These are phyloP conservation scores for Breynia disticha DNA, from an alignment of 441 rosid genomes.

Conservation along the genomic window DNA sequence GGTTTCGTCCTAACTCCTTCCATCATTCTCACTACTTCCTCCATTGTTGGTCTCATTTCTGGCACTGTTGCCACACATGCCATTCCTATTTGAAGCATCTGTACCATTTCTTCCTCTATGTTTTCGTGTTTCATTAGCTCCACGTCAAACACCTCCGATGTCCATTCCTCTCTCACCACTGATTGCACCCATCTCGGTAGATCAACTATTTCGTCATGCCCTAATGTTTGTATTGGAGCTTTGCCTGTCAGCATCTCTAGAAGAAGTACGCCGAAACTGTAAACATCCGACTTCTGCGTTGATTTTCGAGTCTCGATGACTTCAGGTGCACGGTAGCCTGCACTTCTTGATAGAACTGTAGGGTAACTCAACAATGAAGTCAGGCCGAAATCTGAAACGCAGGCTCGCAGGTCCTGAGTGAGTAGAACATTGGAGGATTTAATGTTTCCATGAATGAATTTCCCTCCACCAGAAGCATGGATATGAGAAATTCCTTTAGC, in stretches of 20 bases:
- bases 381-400: conserved; percentile 65
- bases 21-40: conserved; percentile 51
- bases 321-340: conserved; percentile 87
- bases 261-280: conserved; percentile 84
- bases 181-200: conserved; percentile 91
- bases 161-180: conserved; percentile 94
- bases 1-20: conserved; percentile 39
- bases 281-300: conserved; percentile 67
- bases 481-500: conserved; percentile 67
- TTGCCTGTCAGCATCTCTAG: conserved; percentile 88
- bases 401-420: conserved; percentile 37
- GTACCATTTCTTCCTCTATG: conserved; percentile 93
- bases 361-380: conserved; percentile 52
- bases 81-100: conserved; percentile 90
- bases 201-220: conserved; percentile 63
- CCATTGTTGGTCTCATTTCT: conserved; percentile 69
- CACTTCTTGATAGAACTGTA: conserved; percentile 48
- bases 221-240: conserved; percentile 50
- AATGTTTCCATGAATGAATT: conserved; percentile 73
- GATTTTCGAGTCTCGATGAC: conserved; percentile 71
- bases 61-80: conserved; percentile 67
- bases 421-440: conserved; percentile 81
- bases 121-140: conserved; percentile 60
- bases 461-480: conserved; percentile 58
- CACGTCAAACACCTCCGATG: conserved; percentile 81